Evolutionary conservation across 2,329 filamentous ascomycete species (phyloP), one percentile per base, ranked within the genome.

Genomic region (Xylaria sp.): DNA sequence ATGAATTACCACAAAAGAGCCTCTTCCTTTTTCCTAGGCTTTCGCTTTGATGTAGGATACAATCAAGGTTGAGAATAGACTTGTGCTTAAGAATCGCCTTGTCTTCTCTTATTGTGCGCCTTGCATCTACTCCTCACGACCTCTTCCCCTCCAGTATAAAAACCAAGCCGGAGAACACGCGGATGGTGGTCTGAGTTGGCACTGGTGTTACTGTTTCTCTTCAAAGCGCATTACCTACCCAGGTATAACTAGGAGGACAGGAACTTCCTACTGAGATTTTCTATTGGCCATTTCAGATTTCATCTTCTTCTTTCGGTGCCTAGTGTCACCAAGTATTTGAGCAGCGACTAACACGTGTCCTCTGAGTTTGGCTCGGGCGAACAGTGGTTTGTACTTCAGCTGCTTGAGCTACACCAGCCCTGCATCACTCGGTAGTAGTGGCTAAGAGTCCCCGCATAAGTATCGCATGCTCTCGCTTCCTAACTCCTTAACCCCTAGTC

Each of bases 321-420:
- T 6, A 48, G 39, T 42, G 53, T 47, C n/a, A 42, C 51, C 60
- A 58, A 47, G 54, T 39, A 54, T 64, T 67, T 54, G 53, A 62
- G 42, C 34, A 48, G 19, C 55, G 47, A 30, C 61, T 64, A 45
- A 60, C 64, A 68, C 61, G 64, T 71, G 61, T 69, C 59, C 69
- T 72, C 64, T 67, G 57, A 71, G 51, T 34, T 68, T 27, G 30
- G 54, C 57, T 56, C 21, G 21, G 51, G 45, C 60, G 45, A 60
- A 67, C 48, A 65, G 67, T 71, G 69, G 69, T 70, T 70, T 70
- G 69, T 70, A 68, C 59, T 68, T 59, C n/a, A 48, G 58, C 62
- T 58, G 48, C 45, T 65, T 50, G 54, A 66, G 48, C 51, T 36
- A 47, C 42, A 19, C 17, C 14, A 47, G 42, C 58, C 55, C 61